Evolutionary conservation across 371 early-diverging fungal genomes (phyloP).

Genomic region (Lichtheimia corymbifera): DNA sequence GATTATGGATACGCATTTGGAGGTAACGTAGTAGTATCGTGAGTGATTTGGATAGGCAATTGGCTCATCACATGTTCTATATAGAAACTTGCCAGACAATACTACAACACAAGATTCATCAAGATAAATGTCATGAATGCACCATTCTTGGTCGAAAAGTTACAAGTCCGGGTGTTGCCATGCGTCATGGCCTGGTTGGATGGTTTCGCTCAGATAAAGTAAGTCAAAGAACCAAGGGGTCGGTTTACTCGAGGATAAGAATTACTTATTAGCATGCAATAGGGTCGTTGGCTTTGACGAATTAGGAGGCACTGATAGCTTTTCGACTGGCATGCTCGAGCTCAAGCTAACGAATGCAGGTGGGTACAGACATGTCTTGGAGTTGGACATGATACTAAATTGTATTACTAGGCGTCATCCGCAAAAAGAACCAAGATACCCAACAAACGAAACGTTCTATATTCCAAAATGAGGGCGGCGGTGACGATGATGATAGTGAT

Average conservation of each 20-base stretch:
- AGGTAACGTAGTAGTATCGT: slow-evolving; percentile 37
- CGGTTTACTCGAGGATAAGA: not conserved
- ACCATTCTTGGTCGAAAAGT: slow-evolving; percentile 90
- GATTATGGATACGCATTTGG: slow-evolving; percentile 91
- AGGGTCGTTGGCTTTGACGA: slow-evolving; percentile 96
- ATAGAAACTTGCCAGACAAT: slow-evolving; percentile 69
- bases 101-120: slow-evolving; percentile 84
- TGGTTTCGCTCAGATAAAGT: slow-evolving; percentile 53
- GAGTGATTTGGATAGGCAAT: no score
- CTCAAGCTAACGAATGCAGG: slow-evolving; percentile 69
- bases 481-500: slow-evolving; percentile 28
- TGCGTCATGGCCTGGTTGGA: slow-evolving; percentile 85
- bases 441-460: slow-evolving; percentile 28
- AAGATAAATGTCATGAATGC: slow-evolving; percentile 87
- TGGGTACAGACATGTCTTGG: slow-evolving; percentile 5
- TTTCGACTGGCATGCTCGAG: slow-evolving; percentile 80
- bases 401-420: not conserved
- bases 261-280: slow-evolving; percentile 6
- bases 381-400: not conserved
- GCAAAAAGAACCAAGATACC: slow-evolving; percentile 22
- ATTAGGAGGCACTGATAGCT: slow-evolving; percentile 85
- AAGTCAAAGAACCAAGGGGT: slow-evolving; percentile 7
- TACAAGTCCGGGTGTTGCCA: slow-evolving; percentile 87
- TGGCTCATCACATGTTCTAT: not conserved
- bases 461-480: slow-evolving; percentile 26